phyloP scores from a whole-genome alignment of 73 alveolate genomes.

The Paramecium bursaria region DNA sequence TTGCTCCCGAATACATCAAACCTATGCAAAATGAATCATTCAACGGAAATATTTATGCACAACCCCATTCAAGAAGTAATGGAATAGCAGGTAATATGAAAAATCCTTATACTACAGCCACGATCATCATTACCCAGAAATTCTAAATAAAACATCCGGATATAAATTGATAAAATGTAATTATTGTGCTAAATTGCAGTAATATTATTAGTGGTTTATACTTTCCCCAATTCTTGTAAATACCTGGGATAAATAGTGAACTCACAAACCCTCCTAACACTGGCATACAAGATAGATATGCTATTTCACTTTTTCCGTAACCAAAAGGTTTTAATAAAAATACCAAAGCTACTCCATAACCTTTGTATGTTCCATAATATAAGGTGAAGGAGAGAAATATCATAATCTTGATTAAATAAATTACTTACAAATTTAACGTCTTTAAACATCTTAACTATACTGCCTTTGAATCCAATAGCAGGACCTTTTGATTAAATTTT shows the following conservation, averaged over 20 bases:
- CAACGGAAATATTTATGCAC: slow-evolving; percentile 27
- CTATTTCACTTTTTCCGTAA: slow-evolving; percentile 29
- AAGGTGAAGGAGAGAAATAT: slow-evolving; percentile 34
- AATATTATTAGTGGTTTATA: slow-evolving; percentile 31
- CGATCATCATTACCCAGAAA: neutral
- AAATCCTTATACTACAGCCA: slow-evolving; percentile 41
- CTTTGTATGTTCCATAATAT: slow-evolving; percentile 50
- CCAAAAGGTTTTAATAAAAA: slow-evolving; percentile 29
- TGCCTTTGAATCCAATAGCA: neutral
- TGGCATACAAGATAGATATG: slow-evolving; percentile 24
- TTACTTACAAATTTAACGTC: slow-evolving; percentile 25
- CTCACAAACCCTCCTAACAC: slow-evolving; percentile 52
- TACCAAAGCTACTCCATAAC: slow-evolving; percentile 56
- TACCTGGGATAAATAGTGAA: slow-evolving; percentile 31
- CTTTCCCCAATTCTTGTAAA: slow-evolving; percentile 35
- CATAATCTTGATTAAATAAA: neutral
- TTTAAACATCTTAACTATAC: slow-evolving; percentile 35
- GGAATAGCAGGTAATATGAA: slow-evolving; percentile 48
- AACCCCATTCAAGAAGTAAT: slow-evolving; percentile 47
- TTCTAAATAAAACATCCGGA: slow-evolving; percentile 32
- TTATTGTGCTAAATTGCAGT: slow-evolving; percentile 12
- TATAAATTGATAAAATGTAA: slow-evolving; percentile 8
- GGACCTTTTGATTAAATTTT: neutral
- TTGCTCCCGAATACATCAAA: slow-evolving; percentile 31
- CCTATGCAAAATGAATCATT: slow-evolving; percentile 55